Base-by-base conservation (phyloP, 1,139 yeast genomes). In the Lodderomyces orthopsilosis region DNA sequence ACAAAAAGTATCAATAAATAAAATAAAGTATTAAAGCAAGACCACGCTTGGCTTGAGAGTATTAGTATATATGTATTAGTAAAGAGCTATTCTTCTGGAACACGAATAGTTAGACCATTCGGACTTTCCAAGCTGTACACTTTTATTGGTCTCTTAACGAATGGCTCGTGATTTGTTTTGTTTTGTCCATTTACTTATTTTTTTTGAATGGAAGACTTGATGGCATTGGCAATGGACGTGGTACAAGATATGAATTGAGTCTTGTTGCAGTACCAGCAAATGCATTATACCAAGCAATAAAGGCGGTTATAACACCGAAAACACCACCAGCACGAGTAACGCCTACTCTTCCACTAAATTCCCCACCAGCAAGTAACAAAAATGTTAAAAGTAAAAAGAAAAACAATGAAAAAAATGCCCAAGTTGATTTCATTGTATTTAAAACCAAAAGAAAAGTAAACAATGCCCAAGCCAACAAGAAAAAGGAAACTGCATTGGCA, bases 261-360 rank as follows among this genome's bases (percentile, higher is more conserved):
- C 43, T 45, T 15, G 46, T 57, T 15, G 68, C 66, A n/a, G 57
- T 51, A 52, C 69, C 69, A 3, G 67, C 66, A 41, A 52, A 60
- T 6, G 65, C 75, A 52, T 76, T 75, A 59, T 74, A 83, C 69
- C 83, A 82, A 4, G 87, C 93, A 39, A 76, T 57, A 35, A 79
- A 64, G 6, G 85, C 77, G 13, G 85, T 74, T 37, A 83, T 57
- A 28, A 83, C 65, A 23, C 89, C 87, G 53, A 81, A 63, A 38
- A 80, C 81, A 35, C 91, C 93, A 47, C 88, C 91, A n/a, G 88
- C 89, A 55, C 75, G 77, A 37, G 69, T 65, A 7, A 74, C 66
- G 15, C 66, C 66, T 5, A 65, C 70, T 13, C 66, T 66, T 2
- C 70, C 74, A 13, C 73, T 62, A 52, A 83, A 77, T 41, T 70